These are phyloP conservation scores for Solanum hybrid DNA, from an alignment of 305 asterid species.

Conservation along the genomic window DNA sequence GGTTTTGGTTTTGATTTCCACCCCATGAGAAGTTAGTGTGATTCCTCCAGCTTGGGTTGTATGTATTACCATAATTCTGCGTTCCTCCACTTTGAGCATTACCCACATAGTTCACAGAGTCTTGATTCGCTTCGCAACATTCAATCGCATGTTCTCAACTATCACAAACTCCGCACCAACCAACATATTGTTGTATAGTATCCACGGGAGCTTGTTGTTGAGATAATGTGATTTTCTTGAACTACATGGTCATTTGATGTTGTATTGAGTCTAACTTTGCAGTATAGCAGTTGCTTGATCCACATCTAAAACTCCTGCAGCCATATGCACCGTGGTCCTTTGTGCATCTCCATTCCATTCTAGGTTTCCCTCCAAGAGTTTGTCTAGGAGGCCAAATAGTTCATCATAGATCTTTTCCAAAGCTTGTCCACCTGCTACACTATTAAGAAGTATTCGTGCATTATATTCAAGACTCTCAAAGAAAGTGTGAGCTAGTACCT, in stretches of 20 bases:
- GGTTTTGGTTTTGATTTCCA: background rate
- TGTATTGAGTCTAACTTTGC: background rate
- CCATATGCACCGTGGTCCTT: background rate
- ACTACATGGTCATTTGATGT: background rate
- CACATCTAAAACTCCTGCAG: background rate
- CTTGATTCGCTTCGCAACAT: background rate
- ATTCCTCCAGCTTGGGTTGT: background rate
- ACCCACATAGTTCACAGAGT: background rate
- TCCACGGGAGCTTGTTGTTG: background rate
- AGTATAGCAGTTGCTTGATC: background rate
- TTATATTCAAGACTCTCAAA: background rate
- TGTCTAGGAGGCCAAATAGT: background rate
- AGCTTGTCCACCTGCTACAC: background rate
- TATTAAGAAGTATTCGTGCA: background rate
- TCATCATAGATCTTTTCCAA: background rate
- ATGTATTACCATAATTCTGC: background rate
- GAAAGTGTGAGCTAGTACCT: background rate
- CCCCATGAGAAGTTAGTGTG: background rate
- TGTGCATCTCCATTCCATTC: background rate
- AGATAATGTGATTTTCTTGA: background rate
- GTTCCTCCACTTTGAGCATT: background rate
- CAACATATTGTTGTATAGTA: background rate
- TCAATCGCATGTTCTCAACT: background rate
- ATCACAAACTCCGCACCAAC: background rate
- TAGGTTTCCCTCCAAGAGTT: background rate